Evolutionary conservation across 306 rosid genomes (phyloP).

Genomic region (Sesbania bispinosa): DNA sequence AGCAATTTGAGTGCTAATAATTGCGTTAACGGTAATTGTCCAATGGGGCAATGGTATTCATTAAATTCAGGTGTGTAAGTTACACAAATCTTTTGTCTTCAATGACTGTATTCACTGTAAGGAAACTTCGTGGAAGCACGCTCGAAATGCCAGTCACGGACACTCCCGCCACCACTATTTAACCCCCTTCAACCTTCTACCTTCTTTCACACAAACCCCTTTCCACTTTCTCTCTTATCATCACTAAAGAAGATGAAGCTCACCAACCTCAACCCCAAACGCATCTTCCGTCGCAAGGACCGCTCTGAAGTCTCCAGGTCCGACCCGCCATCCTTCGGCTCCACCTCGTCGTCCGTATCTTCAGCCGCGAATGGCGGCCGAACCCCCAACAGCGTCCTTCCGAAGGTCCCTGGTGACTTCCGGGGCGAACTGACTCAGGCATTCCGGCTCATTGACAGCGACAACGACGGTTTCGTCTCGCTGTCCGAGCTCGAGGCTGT

Average conservation of each 20-base stretch:
- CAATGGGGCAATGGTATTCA: too few species aligned
- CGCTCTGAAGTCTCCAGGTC: constrained; percentile 36
- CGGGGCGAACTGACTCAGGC: constrained; percentile 33
- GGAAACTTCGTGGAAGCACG: too few species aligned
- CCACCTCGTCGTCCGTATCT: constrained; percentile 12
- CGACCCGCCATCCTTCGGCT: constrained; percentile 50
- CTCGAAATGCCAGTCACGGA: too few species aligned
- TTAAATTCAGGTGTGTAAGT: too few species aligned
- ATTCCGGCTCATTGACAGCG: constrained; percentile 47
- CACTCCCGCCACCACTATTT: too few species aligned
- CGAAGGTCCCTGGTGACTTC: constrained; percentile 33
- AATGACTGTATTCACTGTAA: too few species aligned
- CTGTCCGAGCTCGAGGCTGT: constrained; percentile 48
- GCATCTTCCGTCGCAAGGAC: constrained; percentile 41
- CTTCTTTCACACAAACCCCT: not conserved
- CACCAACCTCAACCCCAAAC: constrained; percentile 35
- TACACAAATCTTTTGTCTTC: too few species aligned
- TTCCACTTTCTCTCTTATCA: not conserved
- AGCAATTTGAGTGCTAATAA: too few species aligned
- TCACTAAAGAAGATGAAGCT: constrained; percentile 45
- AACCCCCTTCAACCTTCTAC: too few species aligned
- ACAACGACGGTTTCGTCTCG: constrained; percentile 42
- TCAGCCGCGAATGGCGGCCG: not conserved
- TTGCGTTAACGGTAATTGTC: too few species aligned
- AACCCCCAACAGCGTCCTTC: constrained; percentile 53